phyloP scores from a whole-genome alignment of 2,329 filamentous ascomycete species.

The Leptographium galeiforme region DNA sequence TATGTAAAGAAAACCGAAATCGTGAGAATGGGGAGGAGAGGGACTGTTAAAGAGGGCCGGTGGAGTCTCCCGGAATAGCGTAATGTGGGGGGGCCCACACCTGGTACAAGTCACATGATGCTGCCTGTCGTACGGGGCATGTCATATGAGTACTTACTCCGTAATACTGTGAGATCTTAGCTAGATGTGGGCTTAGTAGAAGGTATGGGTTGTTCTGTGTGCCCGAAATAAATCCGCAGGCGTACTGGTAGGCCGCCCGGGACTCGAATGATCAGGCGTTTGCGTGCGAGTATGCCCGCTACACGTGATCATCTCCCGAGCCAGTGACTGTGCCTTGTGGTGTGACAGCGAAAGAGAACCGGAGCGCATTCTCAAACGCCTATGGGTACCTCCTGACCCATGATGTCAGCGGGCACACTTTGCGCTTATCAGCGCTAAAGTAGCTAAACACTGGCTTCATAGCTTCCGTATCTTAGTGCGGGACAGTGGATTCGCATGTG shows the following conservation, averaged over 20 bases:
- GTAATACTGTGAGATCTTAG: neutral
- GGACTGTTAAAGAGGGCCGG: neutral
- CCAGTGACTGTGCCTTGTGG: neutral
- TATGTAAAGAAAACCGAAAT: too few species aligned
- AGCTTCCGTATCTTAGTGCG: neutral
- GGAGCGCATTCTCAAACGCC: neutral
- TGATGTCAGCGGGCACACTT: conserved; percentile 1
- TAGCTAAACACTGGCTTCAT: neutral
- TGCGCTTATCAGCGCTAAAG: neutral
- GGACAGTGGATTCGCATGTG: neutral
- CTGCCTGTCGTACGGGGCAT: neutral
- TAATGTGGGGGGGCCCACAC: neutral
- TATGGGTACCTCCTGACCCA: neutral
- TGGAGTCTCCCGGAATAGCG: neutral
- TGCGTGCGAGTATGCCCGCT: neutral
- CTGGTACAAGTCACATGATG: neutral
- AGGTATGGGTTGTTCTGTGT: neutral
- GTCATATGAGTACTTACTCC: neutral
- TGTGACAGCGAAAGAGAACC: neutral
- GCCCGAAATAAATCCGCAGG: neutral
- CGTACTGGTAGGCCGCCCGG: too few species aligned
- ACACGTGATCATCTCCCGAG: neutral
- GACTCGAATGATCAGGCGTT: too few species aligned
- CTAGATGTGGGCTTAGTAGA: neutral
- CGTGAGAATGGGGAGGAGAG: too few species aligned